Percentiles rank a stretch among this genome's conserved stretches.
Evolutionary conservation across 2,329 filamentous ascomycete genomes (phyloP).

Genomic region (Colletotrichum eleusines): DNA sequence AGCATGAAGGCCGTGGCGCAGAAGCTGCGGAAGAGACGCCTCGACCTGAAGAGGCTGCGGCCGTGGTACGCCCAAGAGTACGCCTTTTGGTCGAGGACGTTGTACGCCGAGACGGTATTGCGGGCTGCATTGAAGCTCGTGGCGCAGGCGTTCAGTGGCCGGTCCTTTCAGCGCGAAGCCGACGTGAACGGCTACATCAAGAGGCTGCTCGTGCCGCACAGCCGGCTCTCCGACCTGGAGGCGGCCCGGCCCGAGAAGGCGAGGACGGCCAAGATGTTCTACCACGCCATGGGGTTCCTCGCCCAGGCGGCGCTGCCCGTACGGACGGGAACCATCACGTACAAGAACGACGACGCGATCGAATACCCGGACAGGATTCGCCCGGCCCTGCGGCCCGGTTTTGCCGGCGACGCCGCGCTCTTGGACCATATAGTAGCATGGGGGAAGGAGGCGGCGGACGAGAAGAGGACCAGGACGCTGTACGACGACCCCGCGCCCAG

Average conservation of each 20-base stretch:
- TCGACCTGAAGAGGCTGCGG: constrained; percentile 1
- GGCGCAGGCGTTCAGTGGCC: accelerated
- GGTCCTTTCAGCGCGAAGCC: not conserved
- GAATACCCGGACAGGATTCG: not conserved
- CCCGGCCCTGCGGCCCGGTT: not conserved
- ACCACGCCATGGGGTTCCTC: constrained; percentile 13
- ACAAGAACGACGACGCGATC: not conserved
- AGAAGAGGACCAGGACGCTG: not conserved
- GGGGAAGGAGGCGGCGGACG: accelerated
- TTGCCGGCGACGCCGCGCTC: not conserved
- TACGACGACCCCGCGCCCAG: not conserved
- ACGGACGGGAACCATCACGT: not conserved
- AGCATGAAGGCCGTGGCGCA: not conserved
- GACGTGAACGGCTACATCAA: not conserved
- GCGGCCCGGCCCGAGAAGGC: not conserved
- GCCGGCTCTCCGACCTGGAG: not conserved
- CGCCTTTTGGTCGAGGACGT: constrained; percentile 5
- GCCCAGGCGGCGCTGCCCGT: constrained; percentile 9
- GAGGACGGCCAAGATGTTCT: not conserved
- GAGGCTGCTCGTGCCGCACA: not conserved
- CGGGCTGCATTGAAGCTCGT: not conserved
- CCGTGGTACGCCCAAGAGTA: constrained; percentile 17
- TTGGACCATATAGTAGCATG: not conserved
- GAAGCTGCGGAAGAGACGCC: not conserved
- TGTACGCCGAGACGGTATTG: constrained; percentile 10